A percentile compares a stretch with the other conserved stretches of the same genome.
phyloP scores from a whole-genome alignment of 202 grass and related monocot species.

The Digitaria exilis region DNA sequence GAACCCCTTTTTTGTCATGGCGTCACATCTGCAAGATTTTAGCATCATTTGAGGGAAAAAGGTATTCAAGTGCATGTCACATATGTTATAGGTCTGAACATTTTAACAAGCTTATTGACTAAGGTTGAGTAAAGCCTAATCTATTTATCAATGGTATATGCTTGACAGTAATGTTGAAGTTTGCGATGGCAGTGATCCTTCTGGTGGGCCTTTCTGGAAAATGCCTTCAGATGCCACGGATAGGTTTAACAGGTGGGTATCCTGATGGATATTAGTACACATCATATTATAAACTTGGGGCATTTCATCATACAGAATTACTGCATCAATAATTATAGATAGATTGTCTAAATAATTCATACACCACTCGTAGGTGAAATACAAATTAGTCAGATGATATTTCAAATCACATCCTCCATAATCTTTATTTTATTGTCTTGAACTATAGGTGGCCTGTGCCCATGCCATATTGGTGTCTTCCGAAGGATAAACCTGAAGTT shows the following conservation, averaged over 20 bases:
- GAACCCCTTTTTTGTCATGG: background rate
- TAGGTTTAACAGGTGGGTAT: background rate
- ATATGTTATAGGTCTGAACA: background rate
- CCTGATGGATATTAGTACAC: too few species aligned
- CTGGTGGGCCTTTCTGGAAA: background rate
- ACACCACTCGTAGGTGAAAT: too few species aligned
- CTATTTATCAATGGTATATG: background rate
- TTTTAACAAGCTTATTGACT: background rate
- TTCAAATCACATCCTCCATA: too few species aligned
- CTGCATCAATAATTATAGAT: too few species aligned
- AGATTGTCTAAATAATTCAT: too few species aligned
- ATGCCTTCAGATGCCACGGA: background rate
- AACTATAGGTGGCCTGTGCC: background rate
- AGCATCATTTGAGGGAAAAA: background rate
- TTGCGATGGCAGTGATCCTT: too few species aligned
- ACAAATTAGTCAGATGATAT: too few species aligned
- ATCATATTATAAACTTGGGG: too few species aligned
- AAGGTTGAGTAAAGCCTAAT: background rate
- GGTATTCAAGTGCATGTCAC: conserved; percentile 6
- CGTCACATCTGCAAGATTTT: background rate
- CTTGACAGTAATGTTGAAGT: too few species aligned
- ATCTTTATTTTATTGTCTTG: too few species aligned
- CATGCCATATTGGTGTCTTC: background rate
- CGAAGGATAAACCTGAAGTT: background rate
- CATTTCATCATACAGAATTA: too few species aligned